Base-by-base conservation (phyloP, 2,329 filamentous ascomycete species). In the Nigrospora oryzae region DNA sequence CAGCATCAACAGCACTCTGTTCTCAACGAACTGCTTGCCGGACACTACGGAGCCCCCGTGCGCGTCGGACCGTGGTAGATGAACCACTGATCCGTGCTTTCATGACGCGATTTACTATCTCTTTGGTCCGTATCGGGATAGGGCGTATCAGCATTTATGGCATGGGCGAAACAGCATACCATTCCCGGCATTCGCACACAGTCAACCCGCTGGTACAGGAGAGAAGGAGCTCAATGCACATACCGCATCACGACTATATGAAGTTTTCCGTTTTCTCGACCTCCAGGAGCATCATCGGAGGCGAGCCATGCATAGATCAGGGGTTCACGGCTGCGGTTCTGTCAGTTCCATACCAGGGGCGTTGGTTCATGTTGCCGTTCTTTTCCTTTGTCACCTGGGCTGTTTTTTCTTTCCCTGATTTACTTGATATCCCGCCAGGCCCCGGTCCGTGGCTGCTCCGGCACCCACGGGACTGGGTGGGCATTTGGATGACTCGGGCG, bases 11-110 rank as follows among this genome's bases (percentile, higher is more conserved):
- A 17, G 74, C 79, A 36, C 53, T 83, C 79, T 11, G 80, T 83
- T 38, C 66, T 81, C 30, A 77, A 79, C 56, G 78, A 83, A 59
- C 65, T 84, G 30, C 69, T 83, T 53, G 78, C 74, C 48, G 78
- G 78, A 38, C 71, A 73, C 4, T 83, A 79, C 49, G 74, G 76
- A 32, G 67, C 77, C 23, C 71, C 79, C 10, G 79, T 84, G 23
- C 68, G 73, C 42, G 79, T 83, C 46, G 80, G 80, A n/a, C 75
- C 74, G 13, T 82, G 74, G 31, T 42, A 42, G 40, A 16, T 11
- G 23, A 34, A 1, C 31, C 19, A 10, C 23, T 10, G 23, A 28
- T 28, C 2, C 23, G 23, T 28, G 23, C 23, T 10, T 28, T 28
- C 23, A 28, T 28, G 23, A 28, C 23, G 5, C 23, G 23, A 28